Conservation (phyloP, 2,329 filamentous ascomycete species). For the Podosphaera fusca region DNA sequence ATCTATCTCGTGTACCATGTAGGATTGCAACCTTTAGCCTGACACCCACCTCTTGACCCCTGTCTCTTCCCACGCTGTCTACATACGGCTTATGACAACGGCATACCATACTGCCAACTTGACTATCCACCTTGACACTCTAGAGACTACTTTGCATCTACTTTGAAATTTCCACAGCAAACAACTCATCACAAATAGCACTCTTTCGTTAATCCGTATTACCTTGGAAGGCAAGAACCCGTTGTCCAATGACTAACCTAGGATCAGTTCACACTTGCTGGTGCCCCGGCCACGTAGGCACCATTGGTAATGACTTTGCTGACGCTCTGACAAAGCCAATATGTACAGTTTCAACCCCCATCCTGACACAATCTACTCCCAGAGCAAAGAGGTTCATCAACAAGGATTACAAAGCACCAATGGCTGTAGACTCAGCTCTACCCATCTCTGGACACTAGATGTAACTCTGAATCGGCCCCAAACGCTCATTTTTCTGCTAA, state of each 20-base stretch:
- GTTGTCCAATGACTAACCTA: neutral
- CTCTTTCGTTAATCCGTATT: neutral
- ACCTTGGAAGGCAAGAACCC: neutral
- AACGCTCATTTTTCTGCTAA: too few relatives aligned
- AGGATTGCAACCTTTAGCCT: too few relatives aligned
- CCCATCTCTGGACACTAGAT: too few relatives aligned
- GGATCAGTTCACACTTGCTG: neutral
- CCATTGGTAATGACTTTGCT: neutral
- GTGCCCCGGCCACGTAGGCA: neutral
- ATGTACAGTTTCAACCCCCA: neutral
- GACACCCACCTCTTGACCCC: too few relatives aligned
- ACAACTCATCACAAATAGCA: neutral
- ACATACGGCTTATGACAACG: too few relatives aligned
- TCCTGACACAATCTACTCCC: neutral
- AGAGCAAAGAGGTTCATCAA: neutral
- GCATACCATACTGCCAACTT: too few relatives aligned
- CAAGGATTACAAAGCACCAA: neutral
- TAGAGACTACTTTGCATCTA: neutral
- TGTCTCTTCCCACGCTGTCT: too few relatives aligned
- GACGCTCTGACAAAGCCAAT: neutral
- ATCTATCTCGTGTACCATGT: too few relatives aligned
- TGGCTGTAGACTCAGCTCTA: too few relatives aligned
- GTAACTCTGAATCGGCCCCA: too few relatives aligned
- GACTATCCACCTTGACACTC: neutral
- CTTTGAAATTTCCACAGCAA: neutral